These are phyloP conservation scores for Tetrahymena elliotti DNA, from an alignment of 73 alveolate species.

Conservation along the genomic window DNA sequence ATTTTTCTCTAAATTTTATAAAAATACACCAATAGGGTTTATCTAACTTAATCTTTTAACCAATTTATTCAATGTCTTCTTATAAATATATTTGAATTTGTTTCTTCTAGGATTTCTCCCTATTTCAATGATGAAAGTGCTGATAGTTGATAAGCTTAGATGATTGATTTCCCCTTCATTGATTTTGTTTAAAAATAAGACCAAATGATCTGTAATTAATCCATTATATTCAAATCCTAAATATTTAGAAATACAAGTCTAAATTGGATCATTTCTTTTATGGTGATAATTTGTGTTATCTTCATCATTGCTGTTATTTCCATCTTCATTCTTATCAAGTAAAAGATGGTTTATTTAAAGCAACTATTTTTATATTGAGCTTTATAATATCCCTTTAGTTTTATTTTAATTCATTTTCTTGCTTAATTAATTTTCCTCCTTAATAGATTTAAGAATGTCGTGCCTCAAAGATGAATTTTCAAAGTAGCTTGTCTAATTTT, in stretches of 20 bases:
- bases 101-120: neutral
- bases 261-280: neutral
- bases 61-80: neutral
- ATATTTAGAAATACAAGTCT: neutral
- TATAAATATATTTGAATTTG: neutral
- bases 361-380: neutral
- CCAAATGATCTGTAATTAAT: neutral
- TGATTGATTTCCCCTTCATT: neutral
- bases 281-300: neutral
- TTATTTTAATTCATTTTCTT: neutral
- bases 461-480: neutral
- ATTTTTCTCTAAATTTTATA: neutral
- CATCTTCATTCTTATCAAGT: neutral
- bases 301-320: neutral
- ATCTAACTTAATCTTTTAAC: neutral
- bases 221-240: neutral
- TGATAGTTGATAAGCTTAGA: neutral
- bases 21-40: neutral
- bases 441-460: neutral
- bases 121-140: neutral
- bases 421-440: neutral
- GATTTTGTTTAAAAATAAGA: neutral
- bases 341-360: neutral
- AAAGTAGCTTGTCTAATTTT: neutral
- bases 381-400: neutral